Conservation (phyloP, 2,329 filamentous ascomycete species). For the Phoma sp. region DNA sequence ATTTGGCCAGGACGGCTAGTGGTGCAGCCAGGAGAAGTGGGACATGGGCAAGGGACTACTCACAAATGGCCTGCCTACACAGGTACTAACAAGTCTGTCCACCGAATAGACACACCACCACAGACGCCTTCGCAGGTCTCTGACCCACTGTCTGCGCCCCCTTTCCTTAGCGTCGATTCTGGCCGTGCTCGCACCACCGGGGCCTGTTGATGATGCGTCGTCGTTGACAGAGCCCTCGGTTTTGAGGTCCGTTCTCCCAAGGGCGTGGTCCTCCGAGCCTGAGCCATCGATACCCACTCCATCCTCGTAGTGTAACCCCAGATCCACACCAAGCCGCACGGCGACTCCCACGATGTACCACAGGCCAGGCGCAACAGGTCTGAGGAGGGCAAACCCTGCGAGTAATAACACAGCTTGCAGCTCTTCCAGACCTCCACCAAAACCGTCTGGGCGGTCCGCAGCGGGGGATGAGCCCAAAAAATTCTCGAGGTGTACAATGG, state of each 20-base stretch:
- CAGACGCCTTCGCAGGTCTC: slow-evolving; percentile 82
- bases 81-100: slow-evolving; percentile 92
- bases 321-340: slow-evolving; percentile 84
- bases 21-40: not conserved
- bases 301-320: slow-evolving; percentile 92
- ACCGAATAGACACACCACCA: slow-evolving; percentile 99
- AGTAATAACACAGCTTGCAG: slow-evolving; percentile 90
- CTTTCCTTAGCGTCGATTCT: slow-evolving; percentile 62
- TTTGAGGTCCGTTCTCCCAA: slow-evolving; percentile 21
- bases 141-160: slow-evolving; percentile 77
- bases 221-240: slow-evolving; percentile 41
- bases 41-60: slow-evolving; percentile 11
- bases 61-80: slow-evolving; percentile 86
- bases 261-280: slow-evolving; percentile 39
- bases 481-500: slow-evolving; percentile 87
- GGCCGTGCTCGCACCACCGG: slow-evolving; percentile 26
- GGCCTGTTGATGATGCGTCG: slow-evolving; percentile 18
- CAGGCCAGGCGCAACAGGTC: slow-evolving; percentile 88
- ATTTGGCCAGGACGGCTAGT: not conserved
- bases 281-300: slow-evolving; percentile 67
- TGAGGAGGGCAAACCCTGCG: slow-evolving; percentile 87
- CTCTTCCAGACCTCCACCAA: slow-evolving; percentile 89
- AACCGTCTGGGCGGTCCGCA: slow-evolving; percentile 63
- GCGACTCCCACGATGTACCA: slow-evolving; percentile 99
- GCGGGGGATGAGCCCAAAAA: slow-evolving; percentile 73